Conservation (phyloP, 371 early-diverging fungal genomes). For the Apophysomyces elegans region DNA sequence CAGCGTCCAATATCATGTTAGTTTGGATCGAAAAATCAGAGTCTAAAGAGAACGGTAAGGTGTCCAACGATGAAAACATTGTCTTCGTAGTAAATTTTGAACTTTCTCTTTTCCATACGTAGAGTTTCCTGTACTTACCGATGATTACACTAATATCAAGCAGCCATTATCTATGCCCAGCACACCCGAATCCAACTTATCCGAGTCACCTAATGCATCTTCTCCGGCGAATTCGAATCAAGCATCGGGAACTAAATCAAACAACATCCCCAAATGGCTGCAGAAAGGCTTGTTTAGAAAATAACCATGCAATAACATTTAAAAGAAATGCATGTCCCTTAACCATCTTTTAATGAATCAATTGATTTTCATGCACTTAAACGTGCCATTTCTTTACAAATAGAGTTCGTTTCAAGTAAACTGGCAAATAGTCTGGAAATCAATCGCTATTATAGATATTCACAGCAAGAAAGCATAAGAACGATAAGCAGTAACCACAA, state of each 20-base stretch:
- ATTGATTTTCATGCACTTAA: too few species aligned
- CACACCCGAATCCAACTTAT: conserved; percentile 3
- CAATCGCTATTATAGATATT: too few species aligned
- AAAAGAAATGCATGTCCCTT: too few species aligned
- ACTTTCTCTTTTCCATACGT: neutral
- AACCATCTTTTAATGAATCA: too few species aligned
- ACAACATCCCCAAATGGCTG: conserved; percentile 51
- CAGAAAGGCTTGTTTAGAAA: conserved; percentile 56
- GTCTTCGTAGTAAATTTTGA: neutral
- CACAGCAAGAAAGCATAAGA: too few species aligned
- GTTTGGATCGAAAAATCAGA: conserved; percentile 43
- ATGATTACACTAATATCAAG: conserved; percentile 35
- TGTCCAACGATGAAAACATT: conserved; percentile 21
- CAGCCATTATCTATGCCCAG: conserved; percentile 31
- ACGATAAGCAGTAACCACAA: too few species aligned
- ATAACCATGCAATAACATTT: conserved; percentile 16
- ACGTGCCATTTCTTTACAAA: too few species aligned
- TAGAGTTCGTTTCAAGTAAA: too few species aligned
- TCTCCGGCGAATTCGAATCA: conserved; percentile 8
- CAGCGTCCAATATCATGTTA: conserved; percentile 53
- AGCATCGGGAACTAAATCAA: conserved; percentile 18
- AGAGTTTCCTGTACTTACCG: conserved; percentile 25
- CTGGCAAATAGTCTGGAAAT: too few species aligned
- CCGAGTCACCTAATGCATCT: conserved; percentile 19
- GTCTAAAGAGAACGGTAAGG: conserved; percentile 20